Conservation (phyloP, 2,329 filamentous ascomycete species). For the Clonostachys chloroleuca region DNA sequence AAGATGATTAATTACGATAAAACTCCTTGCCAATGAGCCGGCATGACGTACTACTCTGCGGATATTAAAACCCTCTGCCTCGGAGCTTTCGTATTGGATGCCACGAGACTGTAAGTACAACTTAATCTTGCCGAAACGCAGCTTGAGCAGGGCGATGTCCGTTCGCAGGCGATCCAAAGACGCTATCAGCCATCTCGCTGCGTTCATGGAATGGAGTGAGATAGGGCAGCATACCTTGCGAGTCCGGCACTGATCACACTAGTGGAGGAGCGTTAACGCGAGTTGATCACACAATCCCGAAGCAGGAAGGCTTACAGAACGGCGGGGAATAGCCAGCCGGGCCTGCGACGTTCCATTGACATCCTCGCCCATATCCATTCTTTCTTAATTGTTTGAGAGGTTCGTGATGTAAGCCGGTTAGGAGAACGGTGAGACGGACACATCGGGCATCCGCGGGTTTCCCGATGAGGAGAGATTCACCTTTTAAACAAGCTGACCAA, state of each 20-base stretch:
- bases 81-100: constrained; percentile 11
- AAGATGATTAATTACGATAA: too few relatives aligned
- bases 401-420: too few relatives aligned
- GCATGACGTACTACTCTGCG: constrained; percentile 22
- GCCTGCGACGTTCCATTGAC: too few relatives aligned
- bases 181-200: neutral
- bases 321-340: neutral
- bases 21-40: neutral
- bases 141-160: constrained; percentile 15
- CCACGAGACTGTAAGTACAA: constrained; percentile 22
- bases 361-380: too few relatives aligned
- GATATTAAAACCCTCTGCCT: constrained; percentile 28
- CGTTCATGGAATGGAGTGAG: too few relatives aligned
- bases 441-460: too few relatives aligned
- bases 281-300: neutral
- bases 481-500: too few relatives aligned
- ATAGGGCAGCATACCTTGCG: neutral
- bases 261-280: neutral
- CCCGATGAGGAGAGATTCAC: too few relatives aligned
- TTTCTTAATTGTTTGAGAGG: too few relatives aligned
- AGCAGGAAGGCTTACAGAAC: neutral
- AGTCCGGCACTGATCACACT: constrained; percentile 1
- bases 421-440: too few relatives aligned
- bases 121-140: constrained; percentile 21
- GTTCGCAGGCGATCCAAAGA: constrained; percentile 2